Evolutionary conservation across 345 rosid genomes (phyloP).

Genomic region (Gossypioides kirkii): DNA sequence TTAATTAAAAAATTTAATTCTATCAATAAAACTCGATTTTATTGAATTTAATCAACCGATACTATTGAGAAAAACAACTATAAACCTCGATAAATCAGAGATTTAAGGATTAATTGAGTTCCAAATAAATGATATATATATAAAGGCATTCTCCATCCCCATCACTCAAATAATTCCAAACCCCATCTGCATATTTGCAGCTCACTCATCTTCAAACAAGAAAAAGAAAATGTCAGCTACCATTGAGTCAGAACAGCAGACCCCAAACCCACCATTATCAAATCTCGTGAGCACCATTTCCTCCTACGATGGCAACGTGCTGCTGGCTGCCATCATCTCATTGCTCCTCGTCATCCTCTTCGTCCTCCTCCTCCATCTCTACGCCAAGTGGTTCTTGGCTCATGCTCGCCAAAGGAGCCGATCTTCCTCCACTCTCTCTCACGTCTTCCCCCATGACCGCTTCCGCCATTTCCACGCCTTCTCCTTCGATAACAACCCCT

Average conservation of each 20-base stretch:
- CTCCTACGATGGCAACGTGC: conserved; percentile 59
- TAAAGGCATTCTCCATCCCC: too few species aligned
- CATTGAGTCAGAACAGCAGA: conserved; percentile 14
- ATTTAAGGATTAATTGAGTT: too few species aligned
- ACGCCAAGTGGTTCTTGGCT: conserved; percentile 64
- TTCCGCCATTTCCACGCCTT: conserved; percentile 35
- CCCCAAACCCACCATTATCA: conserved; percentile 24
- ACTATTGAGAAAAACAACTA: too few species aligned
- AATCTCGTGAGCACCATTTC: conserved; percentile 39
- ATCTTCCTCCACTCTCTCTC: conserved; percentile 27
- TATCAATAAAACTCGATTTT: too few species aligned
- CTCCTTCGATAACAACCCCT: conserved; percentile 14
- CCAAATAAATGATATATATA: too few species aligned
- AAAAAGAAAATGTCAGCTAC: conserved; percentile 13
- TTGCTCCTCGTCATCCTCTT: conserved; percentile 71
- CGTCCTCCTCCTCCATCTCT: conserved; percentile 74
- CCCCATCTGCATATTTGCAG: background rate
- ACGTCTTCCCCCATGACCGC: conserved; percentile 27
- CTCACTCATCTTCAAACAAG: background rate
- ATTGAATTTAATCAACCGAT: too few species aligned
- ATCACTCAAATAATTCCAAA: background rate
- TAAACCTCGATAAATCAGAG: too few species aligned
- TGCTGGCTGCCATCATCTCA: conserved; percentile 68
- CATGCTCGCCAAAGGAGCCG: conserved; percentile 32
- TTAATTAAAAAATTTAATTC: too few species aligned